Conservation (phyloP, 1,284 basidiomycete genomes). For the Meripilus lineatus region DNA sequence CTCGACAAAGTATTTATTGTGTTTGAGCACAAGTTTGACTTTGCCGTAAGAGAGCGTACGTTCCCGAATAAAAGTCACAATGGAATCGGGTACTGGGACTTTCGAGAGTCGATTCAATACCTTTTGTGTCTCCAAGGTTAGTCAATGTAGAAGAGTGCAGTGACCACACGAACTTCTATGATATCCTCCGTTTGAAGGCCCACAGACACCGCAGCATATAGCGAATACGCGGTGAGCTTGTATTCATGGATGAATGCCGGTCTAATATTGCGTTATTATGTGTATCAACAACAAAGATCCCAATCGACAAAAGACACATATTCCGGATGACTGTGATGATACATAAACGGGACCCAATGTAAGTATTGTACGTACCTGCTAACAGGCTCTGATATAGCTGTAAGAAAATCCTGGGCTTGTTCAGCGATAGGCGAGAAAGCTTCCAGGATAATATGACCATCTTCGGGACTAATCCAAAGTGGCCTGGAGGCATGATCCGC, state of each 20-base stretch:
- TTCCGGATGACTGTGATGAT: too few species aligned
- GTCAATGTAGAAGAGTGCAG: constrained; percentile 13
- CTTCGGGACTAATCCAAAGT: constrained; percentile 92
- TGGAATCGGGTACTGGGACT: constrained; percentile 85
- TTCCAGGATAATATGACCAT: constrained; percentile 93
- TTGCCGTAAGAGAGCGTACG: constrained; percentile 95
- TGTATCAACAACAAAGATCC: constrained; percentile 26
- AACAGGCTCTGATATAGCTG: constrained; percentile 98
- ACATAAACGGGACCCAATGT: too few species aligned
- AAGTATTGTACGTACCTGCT: constrained; percentile 77
- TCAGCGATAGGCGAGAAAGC: constrained; percentile 96
- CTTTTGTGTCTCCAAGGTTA: constrained; percentile 33
- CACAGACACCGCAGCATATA: constrained; percentile 98
- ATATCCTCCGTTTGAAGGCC: constrained; percentile 98
- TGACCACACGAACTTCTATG: constrained; percentile 74
- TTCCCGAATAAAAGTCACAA: constrained; percentile 82
- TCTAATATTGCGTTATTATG: constrained; percentile 42
- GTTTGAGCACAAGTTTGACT: constrained; percentile 94
- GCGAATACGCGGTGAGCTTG: constrained; percentile 95
- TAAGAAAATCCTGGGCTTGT: constrained; percentile 97
- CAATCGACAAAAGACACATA: too few species aligned
- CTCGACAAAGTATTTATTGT: constrained; percentile 95
- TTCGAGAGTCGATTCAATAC: constrained; percentile 86
- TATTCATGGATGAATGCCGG: constrained; percentile 99
- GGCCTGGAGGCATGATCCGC: constrained; percentile 87